phyloP scores from a whole-genome alignment of 805 yeast genomes.

The Barnettozyma sucrosica region DNA sequence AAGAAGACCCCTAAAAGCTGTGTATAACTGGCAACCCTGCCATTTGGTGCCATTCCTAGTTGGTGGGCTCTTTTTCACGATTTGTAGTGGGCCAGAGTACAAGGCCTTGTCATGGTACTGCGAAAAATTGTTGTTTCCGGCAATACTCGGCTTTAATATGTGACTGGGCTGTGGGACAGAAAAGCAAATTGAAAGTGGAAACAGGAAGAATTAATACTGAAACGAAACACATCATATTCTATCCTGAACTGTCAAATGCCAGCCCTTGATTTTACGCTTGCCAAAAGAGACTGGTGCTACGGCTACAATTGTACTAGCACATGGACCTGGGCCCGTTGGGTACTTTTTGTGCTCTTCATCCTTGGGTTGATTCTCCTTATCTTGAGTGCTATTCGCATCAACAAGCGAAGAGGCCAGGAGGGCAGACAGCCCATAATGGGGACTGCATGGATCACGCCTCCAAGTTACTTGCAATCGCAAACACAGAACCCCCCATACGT shows the following conservation, averaged over 20 bases:
- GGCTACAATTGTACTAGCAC: slow-evolving; percentile 18
- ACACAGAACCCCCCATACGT: slow-evolving; percentile 48
- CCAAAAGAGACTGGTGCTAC: slow-evolving; percentile 11
- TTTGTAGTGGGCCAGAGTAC: not conserved
- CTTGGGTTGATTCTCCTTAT: slow-evolving; percentile 42
- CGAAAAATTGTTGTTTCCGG: not conserved
- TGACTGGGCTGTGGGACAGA: not conserved
- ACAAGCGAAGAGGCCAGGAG: slow-evolving; percentile 39
- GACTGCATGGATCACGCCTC: slow-evolving; percentile 85
- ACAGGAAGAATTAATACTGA: not conserved
- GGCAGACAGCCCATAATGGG: slow-evolving; percentile 61
- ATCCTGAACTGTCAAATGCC: not conserved
- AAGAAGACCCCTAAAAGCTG: slow-evolving; percentile 1
- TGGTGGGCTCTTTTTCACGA: not conserved
- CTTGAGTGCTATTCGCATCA: slow-evolving; percentile 46
- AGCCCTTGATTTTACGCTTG: not conserved
- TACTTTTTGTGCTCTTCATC: slow-evolving; percentile 50
- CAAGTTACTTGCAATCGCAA: slow-evolving; percentile 43
- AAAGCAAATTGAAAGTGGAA: not conserved
- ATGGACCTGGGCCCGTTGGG: slow-evolving; percentile 31
- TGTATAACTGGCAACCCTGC: not conserved
- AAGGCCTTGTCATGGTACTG: not conserved
- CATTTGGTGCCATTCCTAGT: not conserved
- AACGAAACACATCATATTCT: too few relatives aligned
- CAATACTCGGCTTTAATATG: not conserved